Base-by-base conservation (phyloP, 371 early-diverging fungal genomes). In the Nematocida parisii region DNA sequence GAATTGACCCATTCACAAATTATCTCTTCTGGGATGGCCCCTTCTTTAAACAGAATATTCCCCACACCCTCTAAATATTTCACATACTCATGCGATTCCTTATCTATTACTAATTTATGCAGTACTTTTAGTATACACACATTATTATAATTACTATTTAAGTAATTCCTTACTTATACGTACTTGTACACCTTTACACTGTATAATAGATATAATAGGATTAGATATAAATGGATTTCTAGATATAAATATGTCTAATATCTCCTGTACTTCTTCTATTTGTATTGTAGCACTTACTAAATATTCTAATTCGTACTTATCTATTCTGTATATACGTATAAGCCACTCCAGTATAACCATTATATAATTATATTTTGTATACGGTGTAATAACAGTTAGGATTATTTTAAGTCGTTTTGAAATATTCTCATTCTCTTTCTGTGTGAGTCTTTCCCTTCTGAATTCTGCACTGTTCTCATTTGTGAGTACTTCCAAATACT, bases 291-390 rank as follows among this genome's bases (percentile, higher is more conserved):
- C 9, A 15, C 20, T 33, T 22, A 67, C 24, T 40, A 75, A 40
- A 22, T 55, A 24, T 5, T 47, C 50, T 46, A 47, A 75, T 40
- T 75, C 75, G 45, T 75, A 45, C 45, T 46, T 66, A 18, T 75
- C 75, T 18, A 75, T 62, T 42, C 55, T 6, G 61, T 75, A 75
- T 33, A 42, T 71, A 0, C 75, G 15, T 15, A 75, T 33, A 15
- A 75, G 61, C 75, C 75, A 75, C 27, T 75, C 75, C 15, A 75
- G 72, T 7, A 75, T n/a, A 47, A 54, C 13, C 55, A 54, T 39
- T n/a, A 52, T 27, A 39, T 66, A 40, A 27, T 66, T 24, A 20
- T 75, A 24, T 11, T 18, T 11, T 11, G 44, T 33, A 42, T 75
- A 75, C 56, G 67, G 67, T 9, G 50, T 24, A 1, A 75, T 56